Evolutionary conservation across 176 grass and related monocot species (phyloP).

Genomic region (Eremochloa ophiuroides): DNA sequence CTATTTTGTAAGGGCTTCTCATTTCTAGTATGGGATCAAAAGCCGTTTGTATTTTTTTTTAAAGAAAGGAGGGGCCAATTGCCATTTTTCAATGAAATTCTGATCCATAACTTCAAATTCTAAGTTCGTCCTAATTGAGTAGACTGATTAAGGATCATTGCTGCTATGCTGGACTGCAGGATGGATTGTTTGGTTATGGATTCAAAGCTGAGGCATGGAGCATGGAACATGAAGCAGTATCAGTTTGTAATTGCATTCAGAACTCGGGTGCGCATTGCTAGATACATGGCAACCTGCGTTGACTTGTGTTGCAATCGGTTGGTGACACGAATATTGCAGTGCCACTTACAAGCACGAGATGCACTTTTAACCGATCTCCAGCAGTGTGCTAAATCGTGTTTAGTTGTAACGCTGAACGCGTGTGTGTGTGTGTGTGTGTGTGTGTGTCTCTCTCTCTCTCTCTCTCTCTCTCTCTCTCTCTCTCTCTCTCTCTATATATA

Average conservation of each 20-base stretch:
- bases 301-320: neutral
- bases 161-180: neutral
- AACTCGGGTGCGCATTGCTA: neutral
- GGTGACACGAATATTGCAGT: neutral
- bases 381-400: neutral
- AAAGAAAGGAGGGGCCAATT: too few species aligned
- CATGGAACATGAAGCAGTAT: neutral
- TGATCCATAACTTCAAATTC: neutral
- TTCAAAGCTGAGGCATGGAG: neutral
- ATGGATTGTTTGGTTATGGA: neutral
- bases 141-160: neutral
- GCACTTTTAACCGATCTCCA: neutral
- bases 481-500: too few species aligned
- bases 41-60: neutral
- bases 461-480: too few species aligned
- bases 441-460: too few species aligned
- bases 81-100: neutral
- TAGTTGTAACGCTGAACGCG: neutral
- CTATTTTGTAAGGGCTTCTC: neutral
- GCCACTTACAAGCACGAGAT: neutral
- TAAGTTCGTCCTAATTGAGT: neutral
- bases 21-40: neutral
- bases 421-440: too few species aligned
- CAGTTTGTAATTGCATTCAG: slow-evolving; percentile 5
- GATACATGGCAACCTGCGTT: neutral